Conservation (phyloP, 148 eudicot species). For the Cornus suecica region DNA sequence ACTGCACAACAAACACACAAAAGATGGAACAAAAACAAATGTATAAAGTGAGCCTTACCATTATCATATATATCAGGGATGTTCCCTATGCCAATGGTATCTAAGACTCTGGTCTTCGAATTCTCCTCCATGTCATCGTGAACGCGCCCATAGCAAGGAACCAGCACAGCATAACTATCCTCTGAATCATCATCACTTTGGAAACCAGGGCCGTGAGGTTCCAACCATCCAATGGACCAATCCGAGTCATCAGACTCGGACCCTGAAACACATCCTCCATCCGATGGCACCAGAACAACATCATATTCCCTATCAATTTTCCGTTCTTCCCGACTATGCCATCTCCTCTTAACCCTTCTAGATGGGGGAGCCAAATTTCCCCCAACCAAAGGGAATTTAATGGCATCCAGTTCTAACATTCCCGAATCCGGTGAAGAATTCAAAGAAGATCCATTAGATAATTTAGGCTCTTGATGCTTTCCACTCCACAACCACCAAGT, state of each 20-base stretch:
- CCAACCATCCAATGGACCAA: slow-evolving; percentile 57
- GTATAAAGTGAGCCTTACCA: slow-evolving; percentile 19
- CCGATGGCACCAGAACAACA: slow-evolving; percentile 44
- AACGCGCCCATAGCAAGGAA: slow-evolving; percentile 48
- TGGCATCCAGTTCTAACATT: slow-evolving; percentile 30
- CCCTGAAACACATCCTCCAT: slow-evolving; percentile 48
- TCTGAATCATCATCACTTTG: slow-evolving; percentile 38
- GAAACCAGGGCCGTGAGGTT: slow-evolving; percentile 46
- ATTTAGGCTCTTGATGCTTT: slow-evolving; percentile 30
- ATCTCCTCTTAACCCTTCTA: slow-evolving; percentile 34
- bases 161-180: slow-evolving; percentile 47
- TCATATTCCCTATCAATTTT: slow-evolving; percentile 44
- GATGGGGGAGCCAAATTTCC: slow-evolving; percentile 19
- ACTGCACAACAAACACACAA: background rate
- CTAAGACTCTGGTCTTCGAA: slow-evolving; percentile 13
- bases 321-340: slow-evolving; percentile 30
- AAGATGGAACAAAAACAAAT: background rate
- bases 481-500: slow-evolving; percentile 45
- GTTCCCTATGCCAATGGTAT: slow-evolving; percentile 19
- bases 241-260: slow-evolving; percentile 51
- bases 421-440: slow-evolving; percentile 24
- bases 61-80: slow-evolving; percentile 26
- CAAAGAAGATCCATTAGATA: slow-evolving; percentile 12
- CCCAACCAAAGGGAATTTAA: slow-evolving; percentile 30
- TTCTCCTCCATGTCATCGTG: slow-evolving; percentile 19